Base-by-base conservation (phyloP, 2,329 filamentous ascomycete genomes). In the Aspergillus fumigatiaffinis region DNA sequence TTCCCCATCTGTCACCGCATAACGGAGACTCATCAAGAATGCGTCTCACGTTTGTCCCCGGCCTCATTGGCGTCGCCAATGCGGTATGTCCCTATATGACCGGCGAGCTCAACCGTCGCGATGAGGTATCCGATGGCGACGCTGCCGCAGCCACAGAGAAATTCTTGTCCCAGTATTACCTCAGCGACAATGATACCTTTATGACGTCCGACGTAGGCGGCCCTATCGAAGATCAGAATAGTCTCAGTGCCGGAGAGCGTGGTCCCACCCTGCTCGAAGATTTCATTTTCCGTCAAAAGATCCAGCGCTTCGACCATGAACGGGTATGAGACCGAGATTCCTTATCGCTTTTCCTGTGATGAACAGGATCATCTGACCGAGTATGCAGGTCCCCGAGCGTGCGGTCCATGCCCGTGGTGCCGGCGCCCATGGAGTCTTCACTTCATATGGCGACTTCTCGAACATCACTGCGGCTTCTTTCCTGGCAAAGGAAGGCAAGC, bases 251-350 rank as follows among this genome's bases (percentile, higher is more conserved):
- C n/a, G 88, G 88, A 2, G 79, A 82, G 7, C 79, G 87, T 48
- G 88, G 88, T 1, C 82, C 88, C 1, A 87, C 86, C 0, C 75
- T 91, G 21, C 75, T 91, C 0, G 88, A 91, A 66, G 88, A 91
- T 68, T 89, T 88, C 52, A 85, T 88, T 61, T 87, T 89, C 68
- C 81, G 87, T 32, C 87, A 91, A 66, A 90, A 89, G 76, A 87
- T 89, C 46, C 84, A 84, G 50, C 84, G 82, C 54, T 89, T 90
- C 64, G 87, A 90, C 56, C 87, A 90, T 64, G 87, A 90, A 66
- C 78, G 87, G 23, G 87, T 88, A 73, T 67, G 76, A 67, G 17
- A 14, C 21, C 20, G 6, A 47, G 3, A 42, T 21, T 44, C 35
- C 35, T 28, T 10, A 2, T n/a, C 12, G 4, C 44, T 46, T 6